A percentile compares a stretch with the other conserved stretches of the same genome.
Evolutionary conservation across 352 stramenopile species (phyloP).

Genomic region (Phytophthora pseudosyringae): DNA sequence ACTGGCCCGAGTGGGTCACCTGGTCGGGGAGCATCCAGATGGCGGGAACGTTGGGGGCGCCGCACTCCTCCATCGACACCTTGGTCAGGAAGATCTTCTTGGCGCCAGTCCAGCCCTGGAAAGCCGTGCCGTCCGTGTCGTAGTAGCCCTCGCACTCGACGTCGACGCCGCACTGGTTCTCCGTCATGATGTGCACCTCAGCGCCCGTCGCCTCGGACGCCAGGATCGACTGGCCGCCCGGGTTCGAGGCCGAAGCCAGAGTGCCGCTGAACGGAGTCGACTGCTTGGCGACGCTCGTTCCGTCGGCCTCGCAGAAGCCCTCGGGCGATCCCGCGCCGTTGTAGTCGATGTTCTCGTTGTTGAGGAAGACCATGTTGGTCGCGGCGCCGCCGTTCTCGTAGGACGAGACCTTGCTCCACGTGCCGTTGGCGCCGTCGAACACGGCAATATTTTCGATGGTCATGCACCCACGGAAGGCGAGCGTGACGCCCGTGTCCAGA

Average conservation of each 20-base stretch:
- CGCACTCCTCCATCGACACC: slow-evolving; percentile 59
- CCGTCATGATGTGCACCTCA: slow-evolving; percentile 81
- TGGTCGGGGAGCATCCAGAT: slow-evolving; percentile 81
- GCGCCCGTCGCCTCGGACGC: slow-evolving; percentile 68
- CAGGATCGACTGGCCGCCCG: slow-evolving; percentile 46
- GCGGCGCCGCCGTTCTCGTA: slow-evolving; percentile 57
- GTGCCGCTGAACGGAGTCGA: slow-evolving; percentile 56
- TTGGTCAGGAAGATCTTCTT: slow-evolving; percentile 86
- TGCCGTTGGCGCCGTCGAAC: slow-evolving; percentile 62
- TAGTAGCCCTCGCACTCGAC: slow-evolving; percentile 69
- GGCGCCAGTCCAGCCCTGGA: slow-evolving; percentile 66
- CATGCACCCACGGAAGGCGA: slow-evolving; percentile 72
- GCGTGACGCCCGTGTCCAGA: slow-evolving; percentile 67
- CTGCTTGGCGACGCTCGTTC: slow-evolving; percentile 46
- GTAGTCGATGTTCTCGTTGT: slow-evolving; percentile 87
- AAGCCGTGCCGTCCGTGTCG: slow-evolving; percentile 71
- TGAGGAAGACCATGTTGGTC: slow-evolving; percentile 83
- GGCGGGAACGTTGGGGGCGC: slow-evolving; percentile 63
- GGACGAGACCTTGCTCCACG: slow-evolving; percentile 66
- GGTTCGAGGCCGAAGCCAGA: slow-evolving; percentile 56
- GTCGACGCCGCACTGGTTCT: slow-evolving; percentile 60
- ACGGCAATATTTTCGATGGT: slow-evolving; percentile 77
- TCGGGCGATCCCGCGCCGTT: slow-evolving; percentile 55
- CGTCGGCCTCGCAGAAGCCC: slow-evolving; percentile 64
- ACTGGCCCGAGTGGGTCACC: slow-evolving; percentile 72